phyloP scores from a whole-genome alignment of 345 rosid species.

The Salix suchowensis region DNA sequence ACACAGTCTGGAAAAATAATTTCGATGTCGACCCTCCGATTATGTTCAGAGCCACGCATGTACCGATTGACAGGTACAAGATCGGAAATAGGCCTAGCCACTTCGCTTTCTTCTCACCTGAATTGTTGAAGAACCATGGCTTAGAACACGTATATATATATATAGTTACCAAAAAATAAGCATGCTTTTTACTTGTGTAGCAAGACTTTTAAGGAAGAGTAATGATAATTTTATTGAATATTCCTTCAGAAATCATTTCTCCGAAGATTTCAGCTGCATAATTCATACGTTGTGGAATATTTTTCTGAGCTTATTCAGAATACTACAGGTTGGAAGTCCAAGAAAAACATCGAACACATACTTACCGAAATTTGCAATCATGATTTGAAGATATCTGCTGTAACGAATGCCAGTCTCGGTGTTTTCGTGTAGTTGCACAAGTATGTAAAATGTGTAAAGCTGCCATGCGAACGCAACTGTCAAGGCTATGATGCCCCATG shows the following conservation, averaged over 20 bases:
- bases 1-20: slow-evolving; percentile 30
- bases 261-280: too few relatives aligned
- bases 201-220: background rate
- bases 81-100: slow-evolving; percentile 33
- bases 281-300: background rate
- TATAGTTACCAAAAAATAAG: background rate
- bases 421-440: slow-evolving; percentile 79
- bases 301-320: background rate
- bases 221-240: too few relatives aligned
- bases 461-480: slow-evolving; percentile 71
- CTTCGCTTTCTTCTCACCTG: slow-evolving; percentile 33
- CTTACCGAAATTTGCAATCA: slow-evolving; percentile 60
- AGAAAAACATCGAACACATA: slow-evolving; percentile 12
- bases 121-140: background rate
- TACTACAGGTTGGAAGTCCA: too few relatives aligned
- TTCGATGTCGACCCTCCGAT: slow-evolving; percentile 33
- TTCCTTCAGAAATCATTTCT: too few relatives aligned
- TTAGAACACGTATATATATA: background rate
- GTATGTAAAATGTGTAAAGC: slow-evolving; percentile 59
- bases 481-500: slow-evolving; percentile 61
- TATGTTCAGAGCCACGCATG: slow-evolving; percentile 34
- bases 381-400: slow-evolving; percentile 68
- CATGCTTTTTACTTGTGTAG: background rate
- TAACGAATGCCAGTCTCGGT: slow-evolving; percentile 49
- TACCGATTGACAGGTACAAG: slow-evolving; percentile 35